phyloP scores from a whole-genome alignment of 768 basidiomycete genomes.

The Agrocybe praecox region DNA sequence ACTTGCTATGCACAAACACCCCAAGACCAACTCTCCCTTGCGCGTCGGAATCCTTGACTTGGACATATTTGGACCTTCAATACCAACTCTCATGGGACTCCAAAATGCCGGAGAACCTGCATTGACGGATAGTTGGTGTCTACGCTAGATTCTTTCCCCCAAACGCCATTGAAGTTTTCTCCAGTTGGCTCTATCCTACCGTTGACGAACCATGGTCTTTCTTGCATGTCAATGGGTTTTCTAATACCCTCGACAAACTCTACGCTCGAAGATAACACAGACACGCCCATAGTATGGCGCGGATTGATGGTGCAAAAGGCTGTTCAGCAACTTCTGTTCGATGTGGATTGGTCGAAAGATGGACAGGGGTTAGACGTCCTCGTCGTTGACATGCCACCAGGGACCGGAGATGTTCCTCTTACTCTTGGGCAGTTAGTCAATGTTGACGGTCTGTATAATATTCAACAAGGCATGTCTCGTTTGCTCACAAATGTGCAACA shows the following conservation, averaged over 20 bases:
- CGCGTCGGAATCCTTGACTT: conserved; percentile 90
- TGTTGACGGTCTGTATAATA: conserved; percentile 18
- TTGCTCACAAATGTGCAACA: conserved; percentile 29
- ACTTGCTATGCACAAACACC: conserved; percentile 51
- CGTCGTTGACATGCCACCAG: conserved; percentile 95
- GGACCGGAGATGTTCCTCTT: conserved; percentile 94
- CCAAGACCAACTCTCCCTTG: conserved; percentile 38
- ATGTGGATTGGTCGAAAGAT: conserved; percentile 81
- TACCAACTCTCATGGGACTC: conserved; percentile 92
- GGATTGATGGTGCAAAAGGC: conserved; percentile 99
- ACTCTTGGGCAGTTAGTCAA: conserved; percentile 55
- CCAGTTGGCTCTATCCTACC: conserved; percentile 81
- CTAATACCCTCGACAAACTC: conserved; percentile 59
- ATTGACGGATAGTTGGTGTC: conserved; percentile 62
- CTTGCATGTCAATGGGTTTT: conserved; percentile 98
- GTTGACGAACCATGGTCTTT: conserved; percentile 83
- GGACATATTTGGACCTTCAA: conserved; percentile 94
- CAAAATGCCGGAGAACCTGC: conserved; percentile 76
- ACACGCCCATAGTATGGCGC: conserved; percentile 91
- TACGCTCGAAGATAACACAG: conserved; percentile 44
- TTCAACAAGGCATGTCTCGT: neutral
- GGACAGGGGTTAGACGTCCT: conserved; percentile 75
- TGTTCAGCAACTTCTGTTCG: conserved; percentile 93
- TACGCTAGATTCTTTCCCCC: neutral
- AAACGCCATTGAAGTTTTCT: neutral